phyloP scores from a whole-genome alignment of 345 rosid genomes.

The Moricandia arvensis region DNA sequence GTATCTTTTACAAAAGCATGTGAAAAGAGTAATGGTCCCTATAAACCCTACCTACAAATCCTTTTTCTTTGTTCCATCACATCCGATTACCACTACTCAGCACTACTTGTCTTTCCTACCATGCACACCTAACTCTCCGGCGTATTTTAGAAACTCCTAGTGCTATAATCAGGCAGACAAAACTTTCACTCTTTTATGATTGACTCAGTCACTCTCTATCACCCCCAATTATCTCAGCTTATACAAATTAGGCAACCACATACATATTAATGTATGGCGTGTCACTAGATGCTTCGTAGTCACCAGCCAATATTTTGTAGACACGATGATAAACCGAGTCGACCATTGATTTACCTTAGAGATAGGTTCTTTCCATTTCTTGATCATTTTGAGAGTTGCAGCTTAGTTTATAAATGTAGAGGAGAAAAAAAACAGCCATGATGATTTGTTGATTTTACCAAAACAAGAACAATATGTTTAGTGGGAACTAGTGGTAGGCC shows the following conservation, averaged over 20 bases:
- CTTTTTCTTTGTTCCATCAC: constrained; percentile 37
- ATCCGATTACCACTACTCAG: constrained; percentile 40
- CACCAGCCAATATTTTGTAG: background rate
- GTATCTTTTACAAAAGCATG: constrained; percentile 35
- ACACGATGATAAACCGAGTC: background rate
- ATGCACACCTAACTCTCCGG: background rate
- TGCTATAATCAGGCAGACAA: constrained; percentile 32
- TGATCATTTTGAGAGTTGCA: background rate
- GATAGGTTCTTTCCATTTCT: background rate
- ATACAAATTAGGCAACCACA: constrained; percentile 20
- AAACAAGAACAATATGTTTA: constrained; percentile 17
- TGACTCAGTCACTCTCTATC: constrained; percentile 7
- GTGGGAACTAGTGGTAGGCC: constrained; percentile 26
- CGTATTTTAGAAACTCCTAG: constrained; percentile 17
- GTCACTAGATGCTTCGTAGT: background rate
- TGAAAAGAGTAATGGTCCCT: constrained; percentile 32
- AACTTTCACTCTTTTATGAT: constrained; percentile 37
- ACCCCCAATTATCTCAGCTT: background rate
- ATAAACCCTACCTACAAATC: constrained; percentile 11
- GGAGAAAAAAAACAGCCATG: constrained; percentile 1
- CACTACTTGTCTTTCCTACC: constrained; percentile 12
- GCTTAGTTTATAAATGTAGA: no score
- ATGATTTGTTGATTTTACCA: constrained; percentile 18
- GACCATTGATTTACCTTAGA: background rate
- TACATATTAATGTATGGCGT: background rate